Conservation (phyloP, 768 basidiomycete genomes). For the Scleroderma citrinum region DNA sequence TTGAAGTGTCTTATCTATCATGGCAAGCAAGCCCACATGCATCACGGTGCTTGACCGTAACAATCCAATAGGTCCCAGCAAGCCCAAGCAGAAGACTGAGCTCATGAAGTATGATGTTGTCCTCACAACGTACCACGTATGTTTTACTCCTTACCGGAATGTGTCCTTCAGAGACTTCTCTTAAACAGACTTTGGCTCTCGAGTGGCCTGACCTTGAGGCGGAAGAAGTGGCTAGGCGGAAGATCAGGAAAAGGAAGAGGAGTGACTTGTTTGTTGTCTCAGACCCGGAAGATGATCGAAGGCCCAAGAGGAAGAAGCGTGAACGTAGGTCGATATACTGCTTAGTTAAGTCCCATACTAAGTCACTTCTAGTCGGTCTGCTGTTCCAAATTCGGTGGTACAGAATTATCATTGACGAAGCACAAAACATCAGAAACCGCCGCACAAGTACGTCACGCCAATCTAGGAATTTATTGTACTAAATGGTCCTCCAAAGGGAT, state of each 20-base stretch:
- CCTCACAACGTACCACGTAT: constrained; percentile 45
- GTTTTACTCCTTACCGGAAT: constrained; percentile 11
- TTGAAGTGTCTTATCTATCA: constrained; percentile 59
- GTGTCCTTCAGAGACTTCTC: neutral
- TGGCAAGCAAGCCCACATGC: constrained; percentile 25
- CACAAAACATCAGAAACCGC: constrained; percentile 41
- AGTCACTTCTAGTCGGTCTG: constrained; percentile 33
- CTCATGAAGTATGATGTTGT: constrained; percentile 57
- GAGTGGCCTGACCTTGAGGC: constrained; percentile 56
- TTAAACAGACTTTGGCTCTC: constrained; percentile 44
- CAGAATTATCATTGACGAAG: constrained; percentile 52
- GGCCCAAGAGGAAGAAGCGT: constrained; percentile 33
- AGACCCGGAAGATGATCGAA: constrained; percentile 15
- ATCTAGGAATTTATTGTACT: neutral
- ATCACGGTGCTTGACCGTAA: neutral
- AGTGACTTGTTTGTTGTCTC: constrained; percentile 19
- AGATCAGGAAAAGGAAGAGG: constrained; percentile 7
- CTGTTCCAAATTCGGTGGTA: constrained; percentile 44
- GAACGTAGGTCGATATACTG: constrained; percentile 13
- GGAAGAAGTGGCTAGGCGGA: constrained; percentile 29
- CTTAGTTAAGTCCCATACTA: constrained; percentile 27
- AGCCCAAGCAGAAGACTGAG: constrained; percentile 41
- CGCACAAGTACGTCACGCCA: constrained; percentile 35
- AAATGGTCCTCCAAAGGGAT: constrained; percentile 29
- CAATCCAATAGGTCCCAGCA: constrained; percentile 30